Percentiles rank a stretch among this genome's conserved stretches.
phyloP scores from a whole-genome alignment of 129 eudicot genomes.

The Gnaphalium uliginosum region DNA sequence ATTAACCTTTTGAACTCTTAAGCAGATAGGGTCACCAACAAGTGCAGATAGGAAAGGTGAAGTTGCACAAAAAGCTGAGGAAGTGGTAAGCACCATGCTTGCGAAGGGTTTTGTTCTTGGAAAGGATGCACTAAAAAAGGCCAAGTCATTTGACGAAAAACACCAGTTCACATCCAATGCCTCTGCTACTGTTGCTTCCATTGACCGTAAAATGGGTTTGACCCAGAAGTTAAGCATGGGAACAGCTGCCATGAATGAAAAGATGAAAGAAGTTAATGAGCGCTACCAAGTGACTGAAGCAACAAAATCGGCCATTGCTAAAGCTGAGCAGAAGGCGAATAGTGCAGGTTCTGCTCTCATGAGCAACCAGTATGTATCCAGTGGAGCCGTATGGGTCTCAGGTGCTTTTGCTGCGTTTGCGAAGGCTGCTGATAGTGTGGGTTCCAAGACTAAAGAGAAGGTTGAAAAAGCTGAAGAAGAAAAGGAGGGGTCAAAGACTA shows the following conservation, averaged over 20 bases:
- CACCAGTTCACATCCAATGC: conserved; percentile 60
- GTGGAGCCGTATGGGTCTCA: conserved; percentile 76
- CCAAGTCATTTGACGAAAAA: conserved; percentile 60
- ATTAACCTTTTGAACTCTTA: conserved; percentile 12
- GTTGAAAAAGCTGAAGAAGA: conserved; percentile 58
- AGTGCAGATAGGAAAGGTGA: conserved; percentile 21
- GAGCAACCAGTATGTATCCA: conserved; percentile 53
- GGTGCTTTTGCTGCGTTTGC: conserved; percentile 49
- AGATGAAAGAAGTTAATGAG: conserved; percentile 57
- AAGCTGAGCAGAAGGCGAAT: conserved; percentile 62
- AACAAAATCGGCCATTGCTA: conserved; percentile 56
- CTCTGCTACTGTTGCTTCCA: conserved; percentile 54
- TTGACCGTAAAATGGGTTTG: conserved; percentile 60
- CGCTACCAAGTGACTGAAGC: conserved; percentile 62
- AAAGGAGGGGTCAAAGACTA: conserved; percentile 38
- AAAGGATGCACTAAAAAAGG: conserved; percentile 63
- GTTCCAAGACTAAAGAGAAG: conserved; percentile 56
- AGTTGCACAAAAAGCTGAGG: conserved; percentile 60
- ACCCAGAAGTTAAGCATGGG: conserved; percentile 57
- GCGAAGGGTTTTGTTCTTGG: conserved; percentile 77
- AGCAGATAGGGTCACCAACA: conserved; percentile 31
- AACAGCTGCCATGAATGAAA: conserved; percentile 54
- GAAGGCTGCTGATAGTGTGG: conserved; percentile 66
- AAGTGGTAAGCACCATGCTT: conserved; percentile 78
- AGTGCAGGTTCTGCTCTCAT: conserved; percentile 60